Conservation (phyloP, 441 rosid genomes). For the Pelargonium citronellum region DNA sequence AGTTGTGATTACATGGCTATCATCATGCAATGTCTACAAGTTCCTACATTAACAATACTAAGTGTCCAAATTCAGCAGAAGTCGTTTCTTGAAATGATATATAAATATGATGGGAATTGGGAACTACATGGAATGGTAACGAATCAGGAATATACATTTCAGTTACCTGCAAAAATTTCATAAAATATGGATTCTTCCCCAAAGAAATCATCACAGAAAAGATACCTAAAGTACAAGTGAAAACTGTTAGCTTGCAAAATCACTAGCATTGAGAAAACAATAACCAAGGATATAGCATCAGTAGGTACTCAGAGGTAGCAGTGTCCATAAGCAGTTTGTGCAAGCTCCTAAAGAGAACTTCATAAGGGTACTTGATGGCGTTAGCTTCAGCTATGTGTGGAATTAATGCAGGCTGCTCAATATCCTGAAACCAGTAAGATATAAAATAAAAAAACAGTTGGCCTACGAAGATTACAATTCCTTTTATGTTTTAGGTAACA, state of each 20-base stretch:
- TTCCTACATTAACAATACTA: background rate
- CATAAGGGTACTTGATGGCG: conserved; percentile 88
- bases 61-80: background rate
- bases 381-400: conserved; percentile 99
- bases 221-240: conserved; percentile 51
- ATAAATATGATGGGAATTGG: conserved; percentile 6
- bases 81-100: background rate
- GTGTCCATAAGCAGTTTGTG: conserved; percentile 99
- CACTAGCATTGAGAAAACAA: conserved; percentile 14
- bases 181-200: conserved; percentile 86
- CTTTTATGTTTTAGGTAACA: background rate
- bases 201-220: conserved; percentile 95
- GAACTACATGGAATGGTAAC: background rate
- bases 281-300: conserved; percentile 27
- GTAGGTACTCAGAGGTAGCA: conserved; percentile 93
- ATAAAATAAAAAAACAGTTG: conserved; percentile 15
- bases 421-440: conserved; percentile 57
- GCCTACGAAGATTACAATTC: conserved; percentile 10
- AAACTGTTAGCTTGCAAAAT: conserved; percentile 13
- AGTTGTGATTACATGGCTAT: background rate
- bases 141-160: background rate
- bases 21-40: background rate
- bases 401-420: conserved; percentile 95
- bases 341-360: conserved; percentile 94
- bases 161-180: conserved; percentile 82